Conservation (phyloP, 768 basidiomycete species). For the Kwoniella sp. region DNA sequence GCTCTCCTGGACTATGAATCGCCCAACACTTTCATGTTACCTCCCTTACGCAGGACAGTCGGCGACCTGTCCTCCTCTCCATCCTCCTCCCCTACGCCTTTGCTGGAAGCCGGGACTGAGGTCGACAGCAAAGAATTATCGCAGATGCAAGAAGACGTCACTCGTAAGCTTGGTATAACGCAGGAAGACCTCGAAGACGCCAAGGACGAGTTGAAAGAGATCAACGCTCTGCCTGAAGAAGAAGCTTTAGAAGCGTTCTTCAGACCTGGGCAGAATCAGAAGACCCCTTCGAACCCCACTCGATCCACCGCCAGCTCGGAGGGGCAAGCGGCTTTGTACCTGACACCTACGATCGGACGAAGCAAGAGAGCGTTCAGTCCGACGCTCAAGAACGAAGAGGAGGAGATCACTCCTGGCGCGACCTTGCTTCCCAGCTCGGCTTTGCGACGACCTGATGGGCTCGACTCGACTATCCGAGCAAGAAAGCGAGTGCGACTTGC, state of each 20-base stretch:
- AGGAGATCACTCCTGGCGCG: constrained; percentile 11
- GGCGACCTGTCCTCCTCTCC: constrained; percentile 33
- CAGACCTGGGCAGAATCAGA: constrained; percentile 15
- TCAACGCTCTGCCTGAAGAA: constrained; percentile 20
- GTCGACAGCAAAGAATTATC: constrained; percentile 11
- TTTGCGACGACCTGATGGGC: constrained; percentile 1
- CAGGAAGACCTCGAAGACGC: constrained; percentile 25
- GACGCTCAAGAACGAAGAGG: constrained; percentile 14
- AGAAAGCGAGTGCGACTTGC: constrained; percentile 44
- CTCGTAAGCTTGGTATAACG: constrained; percentile 18
- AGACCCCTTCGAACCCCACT: constrained; percentile 7
- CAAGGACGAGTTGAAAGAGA: constrained; percentile 27
- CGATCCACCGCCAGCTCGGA: constrained; percentile 4
- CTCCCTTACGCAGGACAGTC: constrained; percentile 30
- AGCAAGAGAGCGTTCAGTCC: constrained; percentile 21
- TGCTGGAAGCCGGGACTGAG: constrained; percentile 8
- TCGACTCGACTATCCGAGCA: constrained; percentile 6
- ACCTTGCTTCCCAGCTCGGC: constrained; percentile 15
- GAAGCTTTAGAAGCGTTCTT: constrained; percentile 21
- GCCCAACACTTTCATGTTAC: constrained; percentile 34
- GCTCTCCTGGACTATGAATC: constrained; percentile 11
- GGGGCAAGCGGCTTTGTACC: background rate
- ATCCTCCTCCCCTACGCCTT: constrained; percentile 36
- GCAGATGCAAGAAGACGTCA: constrained; percentile 12
- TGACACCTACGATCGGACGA: constrained; percentile 11